Conservation (phyloP, 257 asterid genomes). For the Primulina tabacum region DNA sequence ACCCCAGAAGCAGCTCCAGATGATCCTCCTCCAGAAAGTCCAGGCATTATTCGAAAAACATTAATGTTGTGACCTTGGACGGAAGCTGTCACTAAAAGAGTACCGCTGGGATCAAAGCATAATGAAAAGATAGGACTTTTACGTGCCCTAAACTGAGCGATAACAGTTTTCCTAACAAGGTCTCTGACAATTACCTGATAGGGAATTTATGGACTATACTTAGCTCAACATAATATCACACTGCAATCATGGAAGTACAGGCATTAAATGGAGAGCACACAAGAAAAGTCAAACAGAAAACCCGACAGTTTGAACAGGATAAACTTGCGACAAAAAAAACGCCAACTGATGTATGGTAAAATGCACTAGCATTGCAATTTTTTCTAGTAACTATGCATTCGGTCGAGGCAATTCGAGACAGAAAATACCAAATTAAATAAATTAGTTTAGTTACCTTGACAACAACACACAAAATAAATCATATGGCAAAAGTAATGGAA, state of each 20-base stretch:
- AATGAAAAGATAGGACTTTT: conserved; percentile 49
- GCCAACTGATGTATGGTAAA: not conserved
- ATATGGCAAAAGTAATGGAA: not conserved
- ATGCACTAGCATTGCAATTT: not conserved
- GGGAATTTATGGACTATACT: conserved; percentile 11
- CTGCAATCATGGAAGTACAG: not conserved
- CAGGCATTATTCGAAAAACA: conserved; percentile 70
- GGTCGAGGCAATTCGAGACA: conserved; percentile 5
- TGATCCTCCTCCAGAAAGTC: conserved; percentile 25
- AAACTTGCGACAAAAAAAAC: not conserved
- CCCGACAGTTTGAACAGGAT: conserved; percentile 12
- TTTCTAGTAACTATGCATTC: too few relatives aligned
- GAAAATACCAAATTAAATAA: not conserved
- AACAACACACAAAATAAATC: not conserved
- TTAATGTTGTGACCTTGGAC: conserved; percentile 87
- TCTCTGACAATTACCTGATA: conserved; percentile 86
- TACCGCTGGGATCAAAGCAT: conserved; percentile 27
- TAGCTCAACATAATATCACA: conserved; percentile 7
- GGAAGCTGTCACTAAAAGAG: conserved; percentile 68
- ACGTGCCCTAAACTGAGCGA: conserved; percentile 59
- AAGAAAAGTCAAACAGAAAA: not conserved
- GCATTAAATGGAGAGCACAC: not conserved
- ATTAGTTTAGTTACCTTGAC: conserved; percentile 1
- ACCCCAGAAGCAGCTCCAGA: conserved; percentile 39
- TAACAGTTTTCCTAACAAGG: conserved; percentile 54